phyloP scores from a whole-genome alignment of 1,284 basidiomycete genomes.

The Ustilago sp. region DNA sequence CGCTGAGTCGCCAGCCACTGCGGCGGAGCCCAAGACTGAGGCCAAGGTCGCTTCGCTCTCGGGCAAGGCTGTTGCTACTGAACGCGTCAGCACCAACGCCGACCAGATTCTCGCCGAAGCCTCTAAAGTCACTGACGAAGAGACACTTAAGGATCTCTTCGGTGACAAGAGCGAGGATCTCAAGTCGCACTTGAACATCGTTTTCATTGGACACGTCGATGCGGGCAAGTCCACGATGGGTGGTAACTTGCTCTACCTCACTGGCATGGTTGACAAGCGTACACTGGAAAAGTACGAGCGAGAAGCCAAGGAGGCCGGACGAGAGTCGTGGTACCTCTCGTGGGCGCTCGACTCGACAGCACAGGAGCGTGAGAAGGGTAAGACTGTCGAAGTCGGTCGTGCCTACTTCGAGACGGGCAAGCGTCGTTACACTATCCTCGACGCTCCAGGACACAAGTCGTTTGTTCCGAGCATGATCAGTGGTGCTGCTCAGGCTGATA shows the following conservation, averaged over 20 bases:
- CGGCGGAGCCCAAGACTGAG: conserved; percentile 39
- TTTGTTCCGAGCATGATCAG: conserved; percentile 69
- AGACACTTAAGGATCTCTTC: conserved; percentile 68
- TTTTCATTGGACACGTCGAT: conserved; percentile 69
- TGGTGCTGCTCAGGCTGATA: conserved; percentile 68
- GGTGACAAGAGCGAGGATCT: conserved; percentile 65
- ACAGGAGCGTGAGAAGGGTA: conserved; percentile 69
- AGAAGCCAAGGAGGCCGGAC: conserved; percentile 68
- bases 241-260: conserved; percentile 67
- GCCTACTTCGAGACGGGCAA: conserved; percentile 69
- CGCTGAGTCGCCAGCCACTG: conserved; percentile 50
- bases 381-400: conserved; percentile 69
- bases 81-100: conserved; percentile 62
- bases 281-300: conserved; percentile 69
- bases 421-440: conserved; percentile 68
- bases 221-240: conserved; percentile 70
- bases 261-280: conserved; percentile 69
- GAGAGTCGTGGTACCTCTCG: conserved; percentile 68
- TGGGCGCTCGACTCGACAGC: conserved; percentile 69
- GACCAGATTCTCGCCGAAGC: conserved; percentile 67
- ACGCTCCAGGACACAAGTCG: conserved; percentile 69
- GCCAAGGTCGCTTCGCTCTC: conserved; percentile 45
- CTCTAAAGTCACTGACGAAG: conserved; percentile 65
- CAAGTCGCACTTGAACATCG: conserved; percentile 69
- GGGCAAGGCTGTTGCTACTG: conserved; percentile 46